Percentiles rank a stretch among this genome's conserved stretches.
phyloP scores from a whole-genome alignment of 2,329 filamentous ascomycete species.

The Orbilia javanica region DNA sequence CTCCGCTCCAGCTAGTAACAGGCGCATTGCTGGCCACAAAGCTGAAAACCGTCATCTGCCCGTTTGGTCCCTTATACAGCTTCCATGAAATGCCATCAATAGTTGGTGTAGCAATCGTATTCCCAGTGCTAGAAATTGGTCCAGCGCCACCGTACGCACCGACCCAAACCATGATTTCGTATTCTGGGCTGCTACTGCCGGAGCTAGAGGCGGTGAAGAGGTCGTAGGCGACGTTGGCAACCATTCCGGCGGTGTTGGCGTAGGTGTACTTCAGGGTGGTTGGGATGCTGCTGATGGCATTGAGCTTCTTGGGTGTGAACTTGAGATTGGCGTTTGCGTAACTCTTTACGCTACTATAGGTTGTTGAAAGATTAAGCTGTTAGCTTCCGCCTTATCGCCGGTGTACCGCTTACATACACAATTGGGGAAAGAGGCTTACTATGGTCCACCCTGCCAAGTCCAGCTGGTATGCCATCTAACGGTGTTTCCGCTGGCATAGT shows the following conservation, averaged over 20 bases:
- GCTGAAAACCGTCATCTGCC: conserved; percentile 73
- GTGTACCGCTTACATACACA: background rate
- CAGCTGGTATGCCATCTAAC: conserved; percentile 67
- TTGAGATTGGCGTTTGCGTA: conserved; percentile 62
- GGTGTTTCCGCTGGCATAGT: conserved; percentile 64
- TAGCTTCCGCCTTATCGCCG: background rate
- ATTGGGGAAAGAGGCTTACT: conserved; percentile 61
- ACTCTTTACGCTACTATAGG: conserved; percentile 62
- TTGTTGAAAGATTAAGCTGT: background rate
- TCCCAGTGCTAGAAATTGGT: conserved; percentile 72
- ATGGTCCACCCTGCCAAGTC: conserved; percentile 65
- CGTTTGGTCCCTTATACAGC: conserved; percentile 74
- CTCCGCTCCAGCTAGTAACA: conserved; percentile 70
- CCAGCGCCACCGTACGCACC: conserved; percentile 72
- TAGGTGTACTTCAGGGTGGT: conserved; percentile 68
- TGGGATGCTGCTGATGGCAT: conserved; percentile 64
- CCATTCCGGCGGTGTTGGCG: conserved; percentile 67
- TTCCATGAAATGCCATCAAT: conserved; percentile 72
- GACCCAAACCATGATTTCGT: conserved; percentile 78
- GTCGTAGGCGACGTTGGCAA: conserved; percentile 74
- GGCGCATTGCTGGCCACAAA: conserved; percentile 70
- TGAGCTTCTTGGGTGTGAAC: conserved; percentile 64
- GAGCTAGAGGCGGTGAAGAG: conserved; percentile 71
- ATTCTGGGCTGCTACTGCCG: conserved; percentile 68
- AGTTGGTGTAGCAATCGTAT: conserved; percentile 70